Conservation (phyloP, 306 rosid genomes). For the Fagus sylvatica region DNA sequence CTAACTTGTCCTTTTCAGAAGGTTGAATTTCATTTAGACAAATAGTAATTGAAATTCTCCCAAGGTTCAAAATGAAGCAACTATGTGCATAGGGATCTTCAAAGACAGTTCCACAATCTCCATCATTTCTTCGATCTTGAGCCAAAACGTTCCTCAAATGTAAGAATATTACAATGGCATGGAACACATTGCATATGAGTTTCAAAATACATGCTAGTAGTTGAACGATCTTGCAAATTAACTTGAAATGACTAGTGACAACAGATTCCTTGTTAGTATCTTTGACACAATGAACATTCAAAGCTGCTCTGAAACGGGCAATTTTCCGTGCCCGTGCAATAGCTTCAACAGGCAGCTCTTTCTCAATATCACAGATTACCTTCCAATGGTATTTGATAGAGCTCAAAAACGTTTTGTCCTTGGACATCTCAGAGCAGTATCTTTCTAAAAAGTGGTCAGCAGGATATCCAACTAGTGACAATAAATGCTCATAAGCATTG, state of each 20-base stretch:
- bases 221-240: slow-evolving; percentile 36
- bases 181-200: slow-evolving; percentile 33
- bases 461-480: slow-evolving; percentile 64
- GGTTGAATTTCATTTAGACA: slow-evolving; percentile 52
- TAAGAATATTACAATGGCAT: slow-evolving; percentile 29
- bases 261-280: slow-evolving; percentile 25
- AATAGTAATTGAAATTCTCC: slow-evolving; percentile 50
- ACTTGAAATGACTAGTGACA: slow-evolving; percentile 21
- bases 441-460: slow-evolving; percentile 42
- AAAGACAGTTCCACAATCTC: slow-evolving; percentile 32
- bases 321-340: slow-evolving; percentile 79
- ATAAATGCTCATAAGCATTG: slow-evolving; percentile 62
- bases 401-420: slow-evolving; percentile 37
- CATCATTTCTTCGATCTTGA: slow-evolving; percentile 43
- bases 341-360: slow-evolving; percentile 68
- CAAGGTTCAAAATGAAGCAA: slow-evolving; percentile 60
- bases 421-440: slow-evolving; percentile 48
- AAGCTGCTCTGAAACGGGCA: slow-evolving; percentile 74
- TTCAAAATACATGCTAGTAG: slow-evolving; percentile 50
- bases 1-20: slow-evolving; percentile 47
- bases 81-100: slow-evolving; percentile 39
- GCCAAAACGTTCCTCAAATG: slow-evolving; percentile 26
- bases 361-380: slow-evolving; percentile 65
- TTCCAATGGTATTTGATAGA: slow-evolving; percentile 60
- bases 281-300: slow-evolving; percentile 36